Conservation (phyloP, 805 yeast genomes). For the Priceomyces haplophilus region DNA sequence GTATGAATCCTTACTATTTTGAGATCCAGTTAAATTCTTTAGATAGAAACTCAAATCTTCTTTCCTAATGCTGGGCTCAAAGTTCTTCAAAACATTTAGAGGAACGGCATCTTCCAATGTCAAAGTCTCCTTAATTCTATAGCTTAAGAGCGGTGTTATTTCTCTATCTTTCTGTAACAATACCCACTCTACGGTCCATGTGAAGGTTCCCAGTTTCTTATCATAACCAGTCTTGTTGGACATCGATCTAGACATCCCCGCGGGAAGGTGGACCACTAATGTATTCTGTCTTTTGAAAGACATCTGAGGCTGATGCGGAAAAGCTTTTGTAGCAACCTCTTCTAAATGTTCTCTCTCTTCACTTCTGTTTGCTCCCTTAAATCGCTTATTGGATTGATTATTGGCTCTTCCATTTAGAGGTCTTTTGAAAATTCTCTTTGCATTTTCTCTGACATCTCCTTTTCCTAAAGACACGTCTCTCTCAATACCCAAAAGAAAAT, state of each 20-base stretch:
- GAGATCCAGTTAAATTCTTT: conserved; percentile 26
- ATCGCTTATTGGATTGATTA: conserved; percentile 17
- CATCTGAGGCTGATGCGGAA: conserved; percentile 25
- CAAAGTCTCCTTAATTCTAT: conserved; percentile 38
- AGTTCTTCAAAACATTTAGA: conserved; percentile 23
- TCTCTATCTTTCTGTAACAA: conserved; percentile 28
- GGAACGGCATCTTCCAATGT: conserved; percentile 42
- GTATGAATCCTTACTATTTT: conserved; percentile 21
- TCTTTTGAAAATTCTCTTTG: conserved; percentile 43
- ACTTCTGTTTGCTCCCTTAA: conserved; percentile 15
- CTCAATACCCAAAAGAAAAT: conserved; percentile 60
- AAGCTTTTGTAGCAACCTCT: conserved; percentile 19
- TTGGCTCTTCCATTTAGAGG: conserved; percentile 11
- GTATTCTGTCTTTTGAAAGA: conserved; percentile 60
- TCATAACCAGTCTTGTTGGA: conserved; percentile 72
- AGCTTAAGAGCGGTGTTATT: conserved; percentile 39
- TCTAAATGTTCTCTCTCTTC: conserved; percentile 22
- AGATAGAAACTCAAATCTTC: conserved; percentile 31
- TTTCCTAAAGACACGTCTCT: conserved; percentile 60
- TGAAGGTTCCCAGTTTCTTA: conserved; percentile 53
- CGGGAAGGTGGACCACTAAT: conserved; percentile 57
- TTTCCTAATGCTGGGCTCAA: conserved; percentile 16
- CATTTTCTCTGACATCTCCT: conserved; percentile 42
- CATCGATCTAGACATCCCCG: conserved; percentile 68
- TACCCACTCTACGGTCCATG: conserved; percentile 82